Base-by-base conservation (phyloP, 148 eudicot species). In the Diospyros kaki region DNA sequence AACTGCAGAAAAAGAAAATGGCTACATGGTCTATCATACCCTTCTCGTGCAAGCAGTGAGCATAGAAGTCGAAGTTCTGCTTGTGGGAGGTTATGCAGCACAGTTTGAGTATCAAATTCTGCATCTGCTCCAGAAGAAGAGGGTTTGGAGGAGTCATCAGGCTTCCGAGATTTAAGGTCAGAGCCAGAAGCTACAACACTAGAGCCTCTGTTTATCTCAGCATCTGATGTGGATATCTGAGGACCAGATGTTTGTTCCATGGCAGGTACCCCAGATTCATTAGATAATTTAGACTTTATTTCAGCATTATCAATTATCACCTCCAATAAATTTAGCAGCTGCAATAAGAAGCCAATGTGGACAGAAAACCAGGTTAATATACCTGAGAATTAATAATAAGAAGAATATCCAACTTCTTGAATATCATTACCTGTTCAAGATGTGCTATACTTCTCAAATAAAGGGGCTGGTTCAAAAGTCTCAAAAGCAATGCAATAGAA, bases 391-490 rank as follows among this genome's bases (percentile, higher is more conserved):
- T 14, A 38, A 70, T 56, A 43, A n/a, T n/a, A 56, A 54, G 10
- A 64, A 65, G 38, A n/a, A 40, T n/a, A 14, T 50, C 9, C 18
- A 38, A 66, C 48, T 38, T 9, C 51, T 6, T 10, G 58, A 40
- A 77, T 46, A 59, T 68, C 68, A 66, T 56, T 75, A 92, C 99
- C 95, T 96, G 99, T 64, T 96, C 99, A 58, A 96, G 88, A 83
- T 96, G 99, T 11, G 93, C 89, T 72, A 91, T 88, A 78, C 98
- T 96, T 82, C 98, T 89, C 75, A 87, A 76, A 81, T 93, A 96
- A 44, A 96, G 91, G 11, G 99, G 93, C 81, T 91, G 98, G 63
- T 81, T 93, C 77, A 96, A 76, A 51, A 96, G 94, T 70, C 93
- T 87, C 77, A 96, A 83, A 58, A 96, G 94, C 88, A 96, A 78